Percentiles rank a stretch among this genome's conserved stretches.
Evolutionary conservation across 1,284 basidiomycete genomes (phyloP).

Genomic region (Pascua guehoae): DNA sequence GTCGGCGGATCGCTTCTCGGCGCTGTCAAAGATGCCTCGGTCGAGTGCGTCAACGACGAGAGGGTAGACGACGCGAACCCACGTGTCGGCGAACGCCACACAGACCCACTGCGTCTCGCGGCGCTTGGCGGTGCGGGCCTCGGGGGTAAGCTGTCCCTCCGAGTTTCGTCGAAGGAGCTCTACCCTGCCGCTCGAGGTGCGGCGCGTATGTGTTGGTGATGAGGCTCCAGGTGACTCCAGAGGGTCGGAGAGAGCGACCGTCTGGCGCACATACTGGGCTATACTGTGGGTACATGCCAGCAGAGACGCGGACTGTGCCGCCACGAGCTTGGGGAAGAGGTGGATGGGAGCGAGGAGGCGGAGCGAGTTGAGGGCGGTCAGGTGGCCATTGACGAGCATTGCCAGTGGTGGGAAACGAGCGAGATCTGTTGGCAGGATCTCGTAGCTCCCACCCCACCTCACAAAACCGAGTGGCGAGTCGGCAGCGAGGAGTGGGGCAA

Average conservation of each 20-base stretch:
- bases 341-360: constrained; percentile 71
- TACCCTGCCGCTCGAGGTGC: constrained; percentile 22
- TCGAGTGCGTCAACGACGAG: constrained; percentile 64
- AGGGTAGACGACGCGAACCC: constrained; percentile 59
- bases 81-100: constrained; percentile 55
- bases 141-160: constrained; percentile 32
- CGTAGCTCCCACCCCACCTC: constrained; percentile 8
- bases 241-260: constrained; percentile 15
- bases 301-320: constrained; percentile 57
- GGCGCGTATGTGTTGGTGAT: constrained; percentile 14
- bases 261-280: constrained; percentile 52
- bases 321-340: constrained; percentile 54
- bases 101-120: constrained; percentile 53
- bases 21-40: constrained; percentile 65
- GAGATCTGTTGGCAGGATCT: constrained; percentile 55
- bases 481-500: constrained; percentile 23
- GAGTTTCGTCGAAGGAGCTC: constrained; percentile 33
- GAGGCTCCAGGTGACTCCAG: background rate
- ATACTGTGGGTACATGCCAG: constrained; percentile 42
- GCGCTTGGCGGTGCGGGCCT: constrained; percentile 36
- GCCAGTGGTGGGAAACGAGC: constrained; percentile 75
- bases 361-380: constrained; percentile 72
- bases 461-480: constrained; percentile 12
- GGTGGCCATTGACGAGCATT: constrained; percentile 66
- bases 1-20: background rate